phyloP scores from a whole-genome alignment of 2,329 filamentous ascomycete genomes.

The Lachnellula suecica region DNA sequence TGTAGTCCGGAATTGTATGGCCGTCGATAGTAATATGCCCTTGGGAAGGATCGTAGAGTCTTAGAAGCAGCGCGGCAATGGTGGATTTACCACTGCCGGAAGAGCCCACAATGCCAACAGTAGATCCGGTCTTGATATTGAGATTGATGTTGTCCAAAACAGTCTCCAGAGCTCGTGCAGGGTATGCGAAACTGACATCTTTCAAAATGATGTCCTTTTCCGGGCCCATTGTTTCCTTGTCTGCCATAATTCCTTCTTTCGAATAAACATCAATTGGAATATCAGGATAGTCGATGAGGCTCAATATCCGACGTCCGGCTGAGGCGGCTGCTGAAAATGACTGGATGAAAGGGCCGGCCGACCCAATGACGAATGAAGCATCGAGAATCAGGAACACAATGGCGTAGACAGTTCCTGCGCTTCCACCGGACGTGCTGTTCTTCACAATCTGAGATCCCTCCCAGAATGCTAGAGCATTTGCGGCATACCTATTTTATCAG shows the following conservation, averaged over 20 bases:
- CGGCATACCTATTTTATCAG: slow-evolving; percentile 40
- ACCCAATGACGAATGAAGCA: slow-evolving; percentile 36
- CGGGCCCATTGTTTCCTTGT: slow-evolving; percentile 18
- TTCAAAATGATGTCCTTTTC: slow-evolving; percentile 31
- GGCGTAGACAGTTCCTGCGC: slow-evolving; percentile 51
- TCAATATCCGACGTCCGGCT: slow-evolving; percentile 44
- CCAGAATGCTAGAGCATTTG: slow-evolving; percentile 60
- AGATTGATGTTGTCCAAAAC: slow-evolving; percentile 34
- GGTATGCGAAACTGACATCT: slow-evolving; percentile 36
- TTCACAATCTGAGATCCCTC: slow-evolving; percentile 50
- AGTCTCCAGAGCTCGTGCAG: slow-evolving; percentile 27
- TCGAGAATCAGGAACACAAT: slow-evolving; percentile 54
- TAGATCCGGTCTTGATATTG: slow-evolving; percentile 32
- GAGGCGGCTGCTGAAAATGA: slow-evolving; percentile 41
- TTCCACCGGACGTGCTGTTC: slow-evolving; percentile 10
- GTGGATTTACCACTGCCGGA: slow-evolving; percentile 44
- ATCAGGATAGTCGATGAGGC: slow-evolving; percentile 40
- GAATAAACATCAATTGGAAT: slow-evolving; percentile 37
- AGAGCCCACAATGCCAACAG: slow-evolving; percentile 43
- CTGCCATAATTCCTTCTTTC: slow-evolving; percentile 20
- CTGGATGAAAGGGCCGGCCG: slow-evolving; percentile 26
- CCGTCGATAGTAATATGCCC: slow-evolving; percentile 39
- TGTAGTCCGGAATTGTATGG: slow-evolving; percentile 20
- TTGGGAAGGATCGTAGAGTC: slow-evolving; percentile 46
- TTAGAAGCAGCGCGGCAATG: slow-evolving; percentile 40